Conservation (phyloP, 1,139 yeast genomes). For the Candida labiduridarum region DNA sequence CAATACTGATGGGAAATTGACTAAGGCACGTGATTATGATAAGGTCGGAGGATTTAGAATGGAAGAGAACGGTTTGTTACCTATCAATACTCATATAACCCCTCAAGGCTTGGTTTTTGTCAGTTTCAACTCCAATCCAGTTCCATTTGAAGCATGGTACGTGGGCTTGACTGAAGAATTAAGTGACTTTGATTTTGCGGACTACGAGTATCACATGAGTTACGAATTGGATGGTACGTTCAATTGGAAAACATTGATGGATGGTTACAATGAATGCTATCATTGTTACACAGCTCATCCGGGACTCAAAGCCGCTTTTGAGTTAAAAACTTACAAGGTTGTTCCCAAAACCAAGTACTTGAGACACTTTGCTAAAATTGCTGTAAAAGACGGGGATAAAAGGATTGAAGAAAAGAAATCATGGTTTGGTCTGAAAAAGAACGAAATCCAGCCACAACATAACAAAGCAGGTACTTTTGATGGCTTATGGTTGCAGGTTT, state of each 20-base stretch:
- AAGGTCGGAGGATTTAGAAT: slow-evolving; percentile 59
- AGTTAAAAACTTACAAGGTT: slow-evolving; percentile 65
- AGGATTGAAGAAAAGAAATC: slow-evolving; percentile 20
- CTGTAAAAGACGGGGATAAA: slow-evolving; percentile 18
- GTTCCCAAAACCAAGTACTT: slow-evolving; percentile 61
- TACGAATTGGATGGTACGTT: slow-evolving; percentile 63
- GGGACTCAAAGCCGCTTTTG: slow-evolving; percentile 57
- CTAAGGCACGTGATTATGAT: slow-evolving; percentile 64
- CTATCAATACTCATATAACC: slow-evolving; percentile 56
- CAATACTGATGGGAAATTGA: slow-evolving; percentile 56
- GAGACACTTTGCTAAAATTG: slow-evolving; percentile 50
- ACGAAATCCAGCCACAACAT: slow-evolving; percentile 19
- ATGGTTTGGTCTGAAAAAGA: slow-evolving; percentile 52
- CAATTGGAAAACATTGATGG: slow-evolving; percentile 70
- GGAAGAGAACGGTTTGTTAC: slow-evolving; percentile 56
- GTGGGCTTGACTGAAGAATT: slow-evolving; percentile 52
- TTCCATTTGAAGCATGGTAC: slow-evolving; percentile 55
- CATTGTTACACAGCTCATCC: slow-evolving; percentile 72
- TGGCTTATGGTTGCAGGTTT: slow-evolving; percentile 63
- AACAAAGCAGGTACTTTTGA: slow-evolving; percentile 60
- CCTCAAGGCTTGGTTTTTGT: slow-evolving; percentile 59
- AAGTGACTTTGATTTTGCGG: slow-evolving; percentile 58
- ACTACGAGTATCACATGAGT: slow-evolving; percentile 67
- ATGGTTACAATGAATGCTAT: slow-evolving; percentile 67
- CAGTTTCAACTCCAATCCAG: slow-evolving; percentile 43